Base-by-base conservation (phyloP, 2,329 filamentous ascomycete species). In the Akanthomyces uredinophilus region DNA sequence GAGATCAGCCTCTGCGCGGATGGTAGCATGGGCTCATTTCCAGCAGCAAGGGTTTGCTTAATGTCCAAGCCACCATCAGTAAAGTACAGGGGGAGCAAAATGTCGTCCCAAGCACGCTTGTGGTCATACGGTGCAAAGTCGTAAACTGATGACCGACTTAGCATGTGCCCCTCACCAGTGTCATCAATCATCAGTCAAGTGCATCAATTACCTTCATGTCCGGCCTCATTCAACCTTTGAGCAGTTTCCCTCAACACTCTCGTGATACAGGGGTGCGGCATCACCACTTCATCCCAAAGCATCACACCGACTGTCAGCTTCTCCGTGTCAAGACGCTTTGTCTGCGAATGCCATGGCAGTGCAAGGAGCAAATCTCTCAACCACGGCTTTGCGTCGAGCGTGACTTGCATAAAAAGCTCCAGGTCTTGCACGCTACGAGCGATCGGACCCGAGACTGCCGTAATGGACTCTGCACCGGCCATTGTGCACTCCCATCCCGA, bases 231-330 rank as follows among this genome's bases (percentile, higher is more conserved):
- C 29, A 87, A 67, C 64, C 78, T 81, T 22, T 77, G 74, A 0
- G 80, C 80, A 0, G 81, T 75, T 57, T 81, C 76, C 58, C 77
- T 73, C 55, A 88, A 67, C 1, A 83, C 84, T 52, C 84, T 73
- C 1, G 72, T 69, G 14, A 85, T 74, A 1, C 83, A 83, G 0
- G 83, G 83, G 57, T 84, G 83, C 6, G 81, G 81, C 65, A 73
- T 78, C 0, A 85, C 79, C n/a, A 85, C 74, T 0, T 77, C 79
- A 65, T 86, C 83, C 66, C 82, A 74, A 73, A 78, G 77, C 44
- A 85, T 70, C 4, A 84, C 77, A 0, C 78, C 86, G 24, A 88
- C 75, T 65, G 79, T 83, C 4, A 87, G 69, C 66, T 79, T 83
- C 63, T 73, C 73, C n/a, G 61, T 62, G 14, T 56, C 50, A 13